These are phyloP conservation scores for Botrytis fragariae DNA, from an alignment of 2,329 filamentous ascomycete genomes.

Conservation along the genomic window DNA sequence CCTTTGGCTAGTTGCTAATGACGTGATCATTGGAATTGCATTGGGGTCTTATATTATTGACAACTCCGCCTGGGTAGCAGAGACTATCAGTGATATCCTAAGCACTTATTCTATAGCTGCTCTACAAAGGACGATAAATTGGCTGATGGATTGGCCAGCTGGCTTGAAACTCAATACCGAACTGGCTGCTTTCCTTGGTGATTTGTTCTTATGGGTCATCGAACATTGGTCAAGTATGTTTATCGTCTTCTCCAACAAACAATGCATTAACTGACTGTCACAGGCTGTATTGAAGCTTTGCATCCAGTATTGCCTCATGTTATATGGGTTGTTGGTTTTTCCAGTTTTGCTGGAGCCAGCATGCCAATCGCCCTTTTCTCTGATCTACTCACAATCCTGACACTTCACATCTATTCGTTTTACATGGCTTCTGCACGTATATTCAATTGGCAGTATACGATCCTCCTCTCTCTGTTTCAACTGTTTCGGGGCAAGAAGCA, in stretches of 20 bases:
- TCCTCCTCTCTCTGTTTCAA: constrained; percentile 96
- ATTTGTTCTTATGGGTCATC: constrained; percentile 97
- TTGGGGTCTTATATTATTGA: constrained; percentile 96
- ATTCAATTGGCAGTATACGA: constrained; percentile 97
- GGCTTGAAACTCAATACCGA: constrained; percentile 95
- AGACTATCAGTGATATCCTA: constrained; percentile 72
- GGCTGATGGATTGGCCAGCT: constrained; percentile 94
- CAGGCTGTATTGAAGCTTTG: constrained; percentile 72
- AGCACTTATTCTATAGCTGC: constrained; percentile 84
- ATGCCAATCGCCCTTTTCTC: constrained; percentile 97
- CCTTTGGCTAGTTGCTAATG: constrained; percentile 96
- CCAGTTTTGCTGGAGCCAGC: constrained; percentile 91
- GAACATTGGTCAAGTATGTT: constrained; percentile 87
- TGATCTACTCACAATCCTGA: constrained; percentile 85
- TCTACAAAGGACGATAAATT: constrained; percentile 82
- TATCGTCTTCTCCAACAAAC: background rate
- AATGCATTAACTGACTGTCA: constrained; percentile 2
- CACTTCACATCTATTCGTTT: constrained; percentile 95
- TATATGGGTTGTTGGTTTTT: constrained; percentile 90
- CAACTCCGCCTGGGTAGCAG: constrained; percentile 80
- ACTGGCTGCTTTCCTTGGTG: constrained; percentile 87
- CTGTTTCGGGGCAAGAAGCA: constrained; percentile 97
- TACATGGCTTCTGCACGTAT: constrained; percentile 96
- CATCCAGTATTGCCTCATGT: constrained; percentile 79
- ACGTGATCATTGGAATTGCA: constrained; percentile 97